Conservation (phyloP, 106 monocot genomes). For the Allium cepa region DNA sequence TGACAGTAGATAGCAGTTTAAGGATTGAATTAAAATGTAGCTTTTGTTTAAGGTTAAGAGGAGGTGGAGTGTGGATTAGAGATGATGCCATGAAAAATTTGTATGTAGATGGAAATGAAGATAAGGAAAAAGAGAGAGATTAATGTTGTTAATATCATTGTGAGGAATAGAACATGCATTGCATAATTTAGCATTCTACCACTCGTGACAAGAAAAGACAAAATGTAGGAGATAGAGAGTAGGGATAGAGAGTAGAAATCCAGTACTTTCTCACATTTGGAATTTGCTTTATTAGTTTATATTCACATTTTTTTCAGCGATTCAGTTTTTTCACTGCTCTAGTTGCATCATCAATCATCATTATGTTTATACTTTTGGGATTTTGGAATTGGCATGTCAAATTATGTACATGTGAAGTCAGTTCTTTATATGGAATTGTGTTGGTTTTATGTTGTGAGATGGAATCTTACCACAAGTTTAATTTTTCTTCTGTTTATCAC, state of each 20-base stretch:
- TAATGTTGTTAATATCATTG: neutral
- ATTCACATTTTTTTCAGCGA: too few relatives aligned
- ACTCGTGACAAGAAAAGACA: constrained; percentile 6
- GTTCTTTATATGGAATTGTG: too few relatives aligned
- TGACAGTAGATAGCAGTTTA: constrained; percentile 27
- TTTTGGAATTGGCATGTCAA: too few relatives aligned
- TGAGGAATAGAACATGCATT: constrained; percentile 2
- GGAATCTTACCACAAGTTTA: too few relatives aligned
- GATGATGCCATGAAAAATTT: neutral
- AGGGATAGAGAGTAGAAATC: neutral
- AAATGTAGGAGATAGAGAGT: neutral
- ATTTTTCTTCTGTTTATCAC: too few relatives aligned
- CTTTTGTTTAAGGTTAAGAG: constrained; percentile 1
- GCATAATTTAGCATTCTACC: neutral
- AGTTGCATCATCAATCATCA: too few relatives aligned
- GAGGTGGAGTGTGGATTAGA: neutral
- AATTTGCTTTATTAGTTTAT: too few relatives aligned
- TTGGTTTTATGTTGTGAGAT: too few relatives aligned
- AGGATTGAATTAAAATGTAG: constrained; percentile 27
- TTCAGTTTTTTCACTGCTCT: too few relatives aligned
- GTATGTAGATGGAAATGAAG: neutral
- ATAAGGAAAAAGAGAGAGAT: neutral
- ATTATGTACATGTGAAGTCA: too few relatives aligned
- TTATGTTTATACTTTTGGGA: too few relatives aligned
- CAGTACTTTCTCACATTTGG: too few relatives aligned